Base-by-base conservation (phyloP, 495 filamentous ascomycete species). In the Neurospora sp. region DNA sequence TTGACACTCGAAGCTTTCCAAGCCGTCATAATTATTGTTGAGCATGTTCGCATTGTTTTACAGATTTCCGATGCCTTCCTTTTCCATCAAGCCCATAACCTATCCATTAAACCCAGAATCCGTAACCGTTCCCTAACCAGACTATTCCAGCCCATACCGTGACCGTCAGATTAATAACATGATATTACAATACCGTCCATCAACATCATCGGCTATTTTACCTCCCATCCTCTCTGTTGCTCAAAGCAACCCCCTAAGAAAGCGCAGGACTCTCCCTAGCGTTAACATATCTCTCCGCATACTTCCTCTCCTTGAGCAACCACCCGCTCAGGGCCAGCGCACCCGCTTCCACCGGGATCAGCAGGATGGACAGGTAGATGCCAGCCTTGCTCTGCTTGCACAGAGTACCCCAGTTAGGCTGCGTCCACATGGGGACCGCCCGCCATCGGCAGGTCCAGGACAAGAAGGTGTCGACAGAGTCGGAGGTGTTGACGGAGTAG, bases 361-460 rank as follows among this genome's bases (percentile, higher is more conserved):
- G 80, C 75, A 87, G 74, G 74, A 89, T 81, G 38, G 82, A 84
- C 37, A 88, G 77, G 73, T 86, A 87, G 62, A 88, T 73, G 7
- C 82, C 85, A 5, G 82, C 82, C 73, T 82, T 79, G 79, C 83
- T 85, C 81, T 88, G 84, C 45, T 75, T 79, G 78, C 87, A 89
- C 38, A 89, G 76, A 1, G 81, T 82, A 9, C 77, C 80, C 79
- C 84, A 89, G 74, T 85, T 79, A 59, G 87, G 87, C 76, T 80
- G 74, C 43, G 79, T 66, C 24, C 69, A 70, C 86, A 88, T 88
- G 73, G 76, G 76, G 37, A 87, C 75, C 45, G 77, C 73, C 6
- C 75, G 76, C 86, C 86, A 89, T 70, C 85, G 85, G 79, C 87
- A 89, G 36, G 82, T 84, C 87, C 87, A 89, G 78, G 84, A 86